phyloP scores from a whole-genome alignment of 2,329 filamentous ascomycete species.

The Diaporthe sp. region DNA sequence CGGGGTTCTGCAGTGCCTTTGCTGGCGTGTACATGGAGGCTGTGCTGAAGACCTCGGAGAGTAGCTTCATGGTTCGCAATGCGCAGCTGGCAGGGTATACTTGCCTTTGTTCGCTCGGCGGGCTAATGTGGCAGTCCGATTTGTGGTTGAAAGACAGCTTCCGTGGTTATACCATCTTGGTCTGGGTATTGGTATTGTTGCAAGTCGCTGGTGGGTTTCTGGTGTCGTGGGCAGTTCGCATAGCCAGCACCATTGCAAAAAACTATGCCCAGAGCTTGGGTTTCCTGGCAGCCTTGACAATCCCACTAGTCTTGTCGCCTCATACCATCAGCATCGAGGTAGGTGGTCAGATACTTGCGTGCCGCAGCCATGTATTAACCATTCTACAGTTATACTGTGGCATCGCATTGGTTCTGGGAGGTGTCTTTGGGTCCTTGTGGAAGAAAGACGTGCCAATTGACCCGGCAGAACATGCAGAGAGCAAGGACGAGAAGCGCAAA shows the following conservation, averaged over 20 bases:
- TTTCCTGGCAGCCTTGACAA: constrained; percentile 6
- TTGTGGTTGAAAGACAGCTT: not conserved
- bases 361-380: not conserved
- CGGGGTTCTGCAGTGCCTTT: not conserved
- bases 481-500: not conserved
- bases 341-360: not conserved
- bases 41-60: not conserved
- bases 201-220: not conserved
- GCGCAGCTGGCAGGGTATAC: constrained; percentile 6
- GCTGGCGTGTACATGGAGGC: not conserved
- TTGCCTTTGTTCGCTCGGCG: not conserved
- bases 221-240: constrained; percentile 10
- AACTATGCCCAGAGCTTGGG: constrained; percentile 13
- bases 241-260: constrained; percentile 14
- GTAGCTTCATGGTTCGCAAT: constrained; percentile 6
- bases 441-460: not conserved
- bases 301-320: constrained; percentile 4
- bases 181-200: not conserved
- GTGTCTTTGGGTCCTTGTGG: not conserved
- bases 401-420: not conserved
- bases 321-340: not conserved
- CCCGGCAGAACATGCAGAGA: not conserved
- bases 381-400: not conserved
- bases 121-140: constrained; percentile 16
- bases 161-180: not conserved